Base-by-base conservation (phyloP, 768 basidiomycete genomes). In the Amanita subjunquillea region DNA sequence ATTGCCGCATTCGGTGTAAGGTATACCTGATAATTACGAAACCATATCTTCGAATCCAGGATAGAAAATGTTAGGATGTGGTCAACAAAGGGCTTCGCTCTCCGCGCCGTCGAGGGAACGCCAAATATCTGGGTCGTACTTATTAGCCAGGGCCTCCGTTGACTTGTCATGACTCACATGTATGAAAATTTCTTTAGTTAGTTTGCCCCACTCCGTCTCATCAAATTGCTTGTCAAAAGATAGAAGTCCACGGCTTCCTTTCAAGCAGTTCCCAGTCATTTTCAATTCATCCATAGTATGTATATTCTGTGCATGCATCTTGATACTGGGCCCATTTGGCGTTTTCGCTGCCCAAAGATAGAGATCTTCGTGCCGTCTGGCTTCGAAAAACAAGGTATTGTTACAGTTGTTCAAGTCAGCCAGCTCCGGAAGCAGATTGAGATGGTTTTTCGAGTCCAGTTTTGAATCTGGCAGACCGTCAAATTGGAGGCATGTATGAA, bases 211-310 rank as follows among this genome's bases (percentile, higher is more conserved):
- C 69, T 87, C 91, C 49, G 80, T 85, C 48, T 88, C 81, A 43
- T 97, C 91, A 67, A 96, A 98, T 40, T 74, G 80, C 55, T 83
- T 79, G 68, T 96, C 94, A 65, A 99, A 99, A 63, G 88, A 90
- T 57, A 98, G 70, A 50, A 98, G 71, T 4, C 94, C 95, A 50
- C 96, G 73, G 62, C 89, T 90, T 15, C 96, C 96, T 69, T 95
- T 96, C 58, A 99, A 69, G 67, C 96, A 99, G 67, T 99, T 98
- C 30, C 96, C 96, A 6, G 93, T 95, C 94, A 99, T 89, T 73
- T 98, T 98, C 58, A 99, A 76, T 68, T 99, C 96, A 70, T 98
- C 96, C 96, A 98, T 98, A 40, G 96, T 99, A 67, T 99, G 96
- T 51, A 95, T 77, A 63, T 98, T 99, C 69, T 96, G 94, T 13